Evolutionary conservation across 2,329 filamentous ascomycete species (phyloP).

Genomic region (Hirsutella minnesotensis): DNA sequence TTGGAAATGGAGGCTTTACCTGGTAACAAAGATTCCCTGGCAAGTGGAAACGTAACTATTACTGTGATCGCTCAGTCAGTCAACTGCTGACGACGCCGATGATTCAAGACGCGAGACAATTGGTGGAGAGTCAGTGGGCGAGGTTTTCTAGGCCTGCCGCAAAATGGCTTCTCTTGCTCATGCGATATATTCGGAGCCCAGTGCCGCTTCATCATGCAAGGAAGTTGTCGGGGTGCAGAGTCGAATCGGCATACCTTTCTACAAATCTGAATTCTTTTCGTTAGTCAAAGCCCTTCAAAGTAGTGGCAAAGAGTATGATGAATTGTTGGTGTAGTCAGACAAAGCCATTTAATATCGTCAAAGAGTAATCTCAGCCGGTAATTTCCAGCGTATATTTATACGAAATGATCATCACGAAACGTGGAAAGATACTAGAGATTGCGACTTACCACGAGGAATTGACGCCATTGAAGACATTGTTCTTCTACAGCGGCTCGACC

Average conservation of each 20-base stretch:
- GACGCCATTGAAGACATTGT: background rate
- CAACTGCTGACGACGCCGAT: background rate
- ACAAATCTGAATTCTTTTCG: conserved; percentile 9
- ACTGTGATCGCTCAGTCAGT: conserved; percentile 5
- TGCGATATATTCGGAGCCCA: conserved; percentile 74
- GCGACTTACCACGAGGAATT: conserved; percentile 17
- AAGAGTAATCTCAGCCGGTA: conserved; percentile 73
- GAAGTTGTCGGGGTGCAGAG: conserved; percentile 12
- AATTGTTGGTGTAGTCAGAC: conserved; percentile 45
- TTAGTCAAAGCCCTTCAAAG: conserved; percentile 17
- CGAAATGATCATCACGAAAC: conserved; percentile 49
- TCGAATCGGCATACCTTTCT: conserved; percentile 20
- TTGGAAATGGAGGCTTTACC: background rate
- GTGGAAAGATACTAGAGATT: background rate
- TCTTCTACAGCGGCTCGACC: background rate
- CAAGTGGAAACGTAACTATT: conserved; percentile 1
- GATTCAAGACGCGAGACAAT: background rate
- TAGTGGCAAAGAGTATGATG: conserved; percentile 4
- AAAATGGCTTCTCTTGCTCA: conserved; percentile 80
- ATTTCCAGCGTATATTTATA: conserved; percentile 75
- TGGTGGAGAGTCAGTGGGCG: conserved; percentile 68
- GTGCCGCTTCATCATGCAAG: conserved; percentile 78
- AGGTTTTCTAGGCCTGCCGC: conserved; percentile 99
- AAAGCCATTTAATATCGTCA: conserved; percentile 83
- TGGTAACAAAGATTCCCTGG: background rate